Conservation (phyloP, 176 grass and related monocot genomes). For the Bonia amplexicaulis region DNA sequence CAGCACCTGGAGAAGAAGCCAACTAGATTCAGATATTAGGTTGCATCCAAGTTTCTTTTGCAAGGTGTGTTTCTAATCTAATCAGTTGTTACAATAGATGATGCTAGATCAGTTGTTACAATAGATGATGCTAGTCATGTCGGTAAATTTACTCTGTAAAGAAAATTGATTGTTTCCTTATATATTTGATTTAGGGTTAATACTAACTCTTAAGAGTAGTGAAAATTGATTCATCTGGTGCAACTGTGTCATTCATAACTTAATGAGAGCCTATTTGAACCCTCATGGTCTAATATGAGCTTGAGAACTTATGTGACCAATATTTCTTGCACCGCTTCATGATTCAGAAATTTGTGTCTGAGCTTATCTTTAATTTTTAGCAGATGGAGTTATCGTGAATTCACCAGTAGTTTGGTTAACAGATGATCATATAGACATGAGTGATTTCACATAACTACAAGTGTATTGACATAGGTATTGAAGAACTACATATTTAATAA, state of each 20-base stretch:
- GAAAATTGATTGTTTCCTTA: background rate
- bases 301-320: background rate
- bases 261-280: background rate
- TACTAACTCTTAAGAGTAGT: background rate
- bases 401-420: conserved; percentile 15
- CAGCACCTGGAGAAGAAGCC: conserved; percentile 28
- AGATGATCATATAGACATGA: no score
- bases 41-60: conserved; percentile 47
- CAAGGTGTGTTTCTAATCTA: conserved; percentile 46
- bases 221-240: background rate
- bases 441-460: no score
- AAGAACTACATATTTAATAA: no score
- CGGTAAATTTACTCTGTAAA: background rate
- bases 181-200: background rate
- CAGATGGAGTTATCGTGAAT: conserved; percentile 50
- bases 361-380: conserved; percentile 26
- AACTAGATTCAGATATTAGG: conserved; percentile 41
- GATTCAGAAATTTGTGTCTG: conserved; percentile 7
- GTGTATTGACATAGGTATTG: no score
- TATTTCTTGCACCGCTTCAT: background rate
- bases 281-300: background rate
- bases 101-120: background rate
- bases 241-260: background rate
- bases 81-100: background rate
- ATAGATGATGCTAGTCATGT: background rate